Conservation (phyloP, 2,329 filamentous ascomycete genomes). For the Alternaria atra region DNA sequence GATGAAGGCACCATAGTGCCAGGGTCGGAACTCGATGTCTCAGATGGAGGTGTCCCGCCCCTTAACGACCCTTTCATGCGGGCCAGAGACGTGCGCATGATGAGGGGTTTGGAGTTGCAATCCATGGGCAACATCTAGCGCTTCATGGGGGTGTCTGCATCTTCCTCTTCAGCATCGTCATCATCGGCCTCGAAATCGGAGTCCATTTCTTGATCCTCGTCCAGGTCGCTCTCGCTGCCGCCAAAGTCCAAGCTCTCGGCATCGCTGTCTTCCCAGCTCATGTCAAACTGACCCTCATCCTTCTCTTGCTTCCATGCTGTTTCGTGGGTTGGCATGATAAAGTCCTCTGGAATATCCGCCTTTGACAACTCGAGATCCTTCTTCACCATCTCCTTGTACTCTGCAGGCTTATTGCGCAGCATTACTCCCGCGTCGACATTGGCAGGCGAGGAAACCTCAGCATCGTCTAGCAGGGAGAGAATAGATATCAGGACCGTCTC, state of each 20-base stretch:
- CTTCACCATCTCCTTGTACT: slow-evolving; percentile 75
- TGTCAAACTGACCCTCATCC: slow-evolving; percentile 67
- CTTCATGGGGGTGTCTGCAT: slow-evolving; percentile 31
- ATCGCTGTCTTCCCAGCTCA: slow-evolving; percentile 57
- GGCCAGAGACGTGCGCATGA: not conserved
- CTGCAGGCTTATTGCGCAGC: slow-evolving; percentile 75
- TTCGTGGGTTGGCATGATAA: slow-evolving; percentile 80
- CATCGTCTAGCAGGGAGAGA: slow-evolving; percentile 89
- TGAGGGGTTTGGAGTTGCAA: not conserved
- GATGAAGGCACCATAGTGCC: not conserved
- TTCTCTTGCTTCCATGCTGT: slow-evolving; percentile 71
- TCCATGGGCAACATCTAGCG: slow-evolving; percentile 2
- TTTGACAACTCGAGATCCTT: slow-evolving; percentile 77
- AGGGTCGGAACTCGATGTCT: not conserved
- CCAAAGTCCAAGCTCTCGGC: slow-evolving; percentile 73
- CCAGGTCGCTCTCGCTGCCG: slow-evolving; percentile 63
- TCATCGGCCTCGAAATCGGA: slow-evolving; percentile 65
- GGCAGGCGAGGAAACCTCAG: slow-evolving; percentile 90
- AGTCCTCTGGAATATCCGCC: slow-evolving; percentile 79
- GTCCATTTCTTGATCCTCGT: slow-evolving; percentile 68
- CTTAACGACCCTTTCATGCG: not conserved
- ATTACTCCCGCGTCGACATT: slow-evolving; percentile 93
- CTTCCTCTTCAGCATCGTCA: slow-evolving; percentile 43
- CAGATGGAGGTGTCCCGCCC: slow-evolving; percentile 1
- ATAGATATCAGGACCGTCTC: slow-evolving; percentile 95